A percentile compares a stretch with the other conserved stretches of the same genome.
Conservation (phyloP, 352 stramenopile genomes). For the Pythium pectinolyticum region DNA sequence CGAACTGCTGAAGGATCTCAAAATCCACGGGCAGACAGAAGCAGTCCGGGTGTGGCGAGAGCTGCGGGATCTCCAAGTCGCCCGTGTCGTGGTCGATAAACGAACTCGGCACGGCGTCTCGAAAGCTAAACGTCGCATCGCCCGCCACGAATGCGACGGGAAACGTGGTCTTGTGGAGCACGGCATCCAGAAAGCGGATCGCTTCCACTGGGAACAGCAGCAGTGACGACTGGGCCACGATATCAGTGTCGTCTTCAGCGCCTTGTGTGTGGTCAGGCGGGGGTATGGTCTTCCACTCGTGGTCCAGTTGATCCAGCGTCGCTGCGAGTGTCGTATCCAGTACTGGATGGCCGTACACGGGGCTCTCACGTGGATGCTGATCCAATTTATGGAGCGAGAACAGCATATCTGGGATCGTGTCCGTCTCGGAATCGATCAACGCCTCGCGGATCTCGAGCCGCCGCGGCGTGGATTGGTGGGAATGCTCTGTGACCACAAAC, state of each 20-base stretch:
- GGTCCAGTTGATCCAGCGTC: conserved; percentile 17
- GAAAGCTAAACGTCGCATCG: conserved; percentile 65
- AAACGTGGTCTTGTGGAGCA: conserved; percentile 22
- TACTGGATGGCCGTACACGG: conserved; percentile 40
- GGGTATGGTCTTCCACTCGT: background rate
- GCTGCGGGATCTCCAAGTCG: conserved; percentile 60
- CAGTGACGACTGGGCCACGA: conserved; percentile 36
- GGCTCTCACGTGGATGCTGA: conserved; percentile 10
- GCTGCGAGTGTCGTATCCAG: conserved; percentile 41
- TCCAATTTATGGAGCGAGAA: conserved; percentile 32
- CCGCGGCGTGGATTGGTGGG: background rate
- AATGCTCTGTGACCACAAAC: conserved; percentile 41
- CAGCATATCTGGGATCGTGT: conserved; percentile 53
- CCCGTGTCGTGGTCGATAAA: conserved; percentile 40
- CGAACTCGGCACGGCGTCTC: conserved; percentile 55
- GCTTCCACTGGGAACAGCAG: conserved; percentile 73
- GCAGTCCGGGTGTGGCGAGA: conserved; percentile 78
- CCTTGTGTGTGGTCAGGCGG: too few species aligned
- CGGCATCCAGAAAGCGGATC: conserved; percentile 47
- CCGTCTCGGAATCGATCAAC: conserved; percentile 41
- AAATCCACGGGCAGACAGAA: conserved; percentile 84
- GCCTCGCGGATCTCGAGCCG: conserved; percentile 38
- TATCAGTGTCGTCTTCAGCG: conserved; percentile 14
- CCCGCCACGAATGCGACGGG: conserved; percentile 36
- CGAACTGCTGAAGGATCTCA: conserved; percentile 53